These are phyloP conservation scores for Ophryocystis elektroscirrha DNA, from an alignment of 169 alveolate genomes.

Conservation along the genomic window DNA sequence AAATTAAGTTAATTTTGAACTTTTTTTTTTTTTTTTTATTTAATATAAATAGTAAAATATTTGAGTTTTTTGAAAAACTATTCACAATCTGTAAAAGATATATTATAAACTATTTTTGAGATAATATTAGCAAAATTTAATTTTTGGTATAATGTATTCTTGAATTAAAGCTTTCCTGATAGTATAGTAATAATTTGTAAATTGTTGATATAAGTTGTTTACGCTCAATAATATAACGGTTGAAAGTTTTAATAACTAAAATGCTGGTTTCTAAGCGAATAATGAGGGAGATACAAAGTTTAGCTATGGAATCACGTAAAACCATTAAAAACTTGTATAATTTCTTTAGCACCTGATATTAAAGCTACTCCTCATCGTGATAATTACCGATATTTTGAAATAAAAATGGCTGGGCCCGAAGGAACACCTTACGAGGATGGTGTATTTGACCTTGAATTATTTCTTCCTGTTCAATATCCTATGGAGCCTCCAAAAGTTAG, in stretches of 20 bases:
- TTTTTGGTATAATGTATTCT: too few relatives aligned
- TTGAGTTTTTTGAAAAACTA: too few relatives aligned
- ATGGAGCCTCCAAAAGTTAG: slow-evolving; percentile 93
- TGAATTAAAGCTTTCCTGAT: too few relatives aligned
- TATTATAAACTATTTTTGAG: too few relatives aligned
- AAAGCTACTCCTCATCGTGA: slow-evolving; percentile 68
- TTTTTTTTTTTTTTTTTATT: too few relatives aligned
- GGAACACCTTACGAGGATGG: slow-evolving; percentile 94
- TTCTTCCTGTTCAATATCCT: slow-evolving; percentile 92
- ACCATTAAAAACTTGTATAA: background rate
- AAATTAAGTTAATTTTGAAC: too few relatives aligned
- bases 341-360: slow-evolving; percentile 65
- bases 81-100: too few relatives aligned
- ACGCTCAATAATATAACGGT: too few relatives aligned
- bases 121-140: too few relatives aligned
- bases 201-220: too few relatives aligned
- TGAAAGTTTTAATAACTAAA: slow-evolving; percentile 1
- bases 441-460: slow-evolving; percentile 69
- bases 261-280: slow-evolving; percentile 26
- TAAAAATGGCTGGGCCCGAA: slow-evolving; percentile 77
- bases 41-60: too few relatives aligned
- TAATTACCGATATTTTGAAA: slow-evolving; percentile 77
- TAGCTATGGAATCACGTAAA: slow-evolving; percentile 28
- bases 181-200: too few relatives aligned
- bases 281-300: slow-evolving; percentile 28